Evolutionary conservation across 2,329 filamentous ascomycete species (phyloP).

Genomic region (Exutisphaerella laricina): DNA sequence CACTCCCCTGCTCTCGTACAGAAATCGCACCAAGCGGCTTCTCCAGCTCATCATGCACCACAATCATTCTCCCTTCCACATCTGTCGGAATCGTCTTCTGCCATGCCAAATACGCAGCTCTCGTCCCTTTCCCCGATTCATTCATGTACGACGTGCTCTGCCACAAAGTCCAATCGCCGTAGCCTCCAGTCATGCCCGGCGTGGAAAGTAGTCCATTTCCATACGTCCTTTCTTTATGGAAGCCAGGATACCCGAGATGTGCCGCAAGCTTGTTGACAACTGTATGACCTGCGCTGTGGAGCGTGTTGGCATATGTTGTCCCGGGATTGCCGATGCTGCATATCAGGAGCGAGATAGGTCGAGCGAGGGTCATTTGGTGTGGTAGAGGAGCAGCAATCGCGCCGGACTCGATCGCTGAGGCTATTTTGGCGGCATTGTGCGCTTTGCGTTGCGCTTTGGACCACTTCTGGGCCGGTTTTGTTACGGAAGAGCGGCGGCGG

Average conservation of each 20-base stretch:
- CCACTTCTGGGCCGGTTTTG: not conserved
- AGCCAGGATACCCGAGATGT: slow-evolving; percentile 36
- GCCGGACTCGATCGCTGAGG: not conserved
- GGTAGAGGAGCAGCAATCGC: slow-evolving; percentile 2
- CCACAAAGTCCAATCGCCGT: slow-evolving; percentile 55
- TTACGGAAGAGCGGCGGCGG: slow-evolving; percentile 1
- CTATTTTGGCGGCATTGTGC: not conserved
- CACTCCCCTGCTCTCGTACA: slow-evolving; percentile 47
- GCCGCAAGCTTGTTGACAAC: slow-evolving; percentile 59
- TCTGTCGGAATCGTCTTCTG: slow-evolving; percentile 31
- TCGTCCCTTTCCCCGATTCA: slow-evolving; percentile 65
- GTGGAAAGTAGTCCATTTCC: slow-evolving; percentile 49
- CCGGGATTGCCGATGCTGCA: slow-evolving; percentile 83
- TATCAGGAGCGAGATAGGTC: slow-evolving; percentile 58
- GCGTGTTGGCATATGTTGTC: slow-evolving; percentile 63
- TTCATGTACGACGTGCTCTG: slow-evolving; percentile 82
- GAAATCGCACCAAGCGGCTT: slow-evolving; percentile 61
- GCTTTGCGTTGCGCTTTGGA: slow-evolving; percentile 3
- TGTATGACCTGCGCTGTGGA: slow-evolving; percentile 83
- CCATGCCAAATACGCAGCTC: slow-evolving; percentile 58
- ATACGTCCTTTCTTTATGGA: slow-evolving; percentile 39
- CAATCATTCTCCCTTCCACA: slow-evolving; percentile 53
- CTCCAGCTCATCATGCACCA: slow-evolving; percentile 89
- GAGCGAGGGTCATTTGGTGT: slow-evolving; percentile 16
- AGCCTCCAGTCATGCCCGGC: slow-evolving; percentile 32